A percentile compares a stretch with the other conserved stretches of the same genome.
phyloP scores from a whole-genome alignment of 2,329 filamentous ascomycete genomes.

The Fusarium sp. region DNA sequence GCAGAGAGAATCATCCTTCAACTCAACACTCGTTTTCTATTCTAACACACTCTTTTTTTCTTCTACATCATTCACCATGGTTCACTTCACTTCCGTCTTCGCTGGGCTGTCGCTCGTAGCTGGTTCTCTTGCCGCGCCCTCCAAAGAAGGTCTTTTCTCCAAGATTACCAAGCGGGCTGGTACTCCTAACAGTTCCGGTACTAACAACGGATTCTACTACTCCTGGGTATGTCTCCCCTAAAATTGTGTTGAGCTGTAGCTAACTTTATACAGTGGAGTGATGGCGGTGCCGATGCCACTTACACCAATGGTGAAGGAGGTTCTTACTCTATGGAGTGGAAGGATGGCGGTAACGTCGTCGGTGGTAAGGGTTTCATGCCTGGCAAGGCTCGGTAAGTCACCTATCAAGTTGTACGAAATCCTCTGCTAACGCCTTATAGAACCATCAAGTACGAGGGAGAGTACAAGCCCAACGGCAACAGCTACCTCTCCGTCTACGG shows the following conservation, averaged over 20 bases:
- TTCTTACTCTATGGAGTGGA: constrained; percentile 60
- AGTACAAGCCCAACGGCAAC: constrained; percentile 53
- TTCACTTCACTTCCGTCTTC: constrained; percentile 45
- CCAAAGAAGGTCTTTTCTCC: constrained; percentile 43
- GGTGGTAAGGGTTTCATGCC: constrained; percentile 47
- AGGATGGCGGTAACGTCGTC: constrained; percentile 47
- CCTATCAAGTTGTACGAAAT: constrained; percentile 28
- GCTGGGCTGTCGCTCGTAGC: constrained; percentile 44
- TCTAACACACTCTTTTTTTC: constrained; percentile 27
- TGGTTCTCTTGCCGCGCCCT: constrained; percentile 34
- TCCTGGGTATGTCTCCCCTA: constrained; percentile 48
- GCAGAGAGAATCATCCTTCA: neutral
- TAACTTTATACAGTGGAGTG: constrained; percentile 54
- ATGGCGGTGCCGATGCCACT: constrained; percentile 57
- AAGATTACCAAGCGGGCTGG: constrained; percentile 44
- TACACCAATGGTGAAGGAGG: constrained; percentile 60
- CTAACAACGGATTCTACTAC: constrained; percentile 59
- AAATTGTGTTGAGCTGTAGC: neutral
- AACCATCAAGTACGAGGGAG: constrained; percentile 47
- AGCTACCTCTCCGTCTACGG: constrained; percentile 56
- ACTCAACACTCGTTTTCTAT: constrained; percentile 23
- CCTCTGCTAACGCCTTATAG: neutral
- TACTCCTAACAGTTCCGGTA: constrained; percentile 54
- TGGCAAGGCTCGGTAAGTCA: constrained; percentile 52
- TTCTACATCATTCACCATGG: constrained; percentile 37